Evolutionary conservation across 139 green algal genomes (phyloP).

Genomic region (Chlorella sp.): DNA sequence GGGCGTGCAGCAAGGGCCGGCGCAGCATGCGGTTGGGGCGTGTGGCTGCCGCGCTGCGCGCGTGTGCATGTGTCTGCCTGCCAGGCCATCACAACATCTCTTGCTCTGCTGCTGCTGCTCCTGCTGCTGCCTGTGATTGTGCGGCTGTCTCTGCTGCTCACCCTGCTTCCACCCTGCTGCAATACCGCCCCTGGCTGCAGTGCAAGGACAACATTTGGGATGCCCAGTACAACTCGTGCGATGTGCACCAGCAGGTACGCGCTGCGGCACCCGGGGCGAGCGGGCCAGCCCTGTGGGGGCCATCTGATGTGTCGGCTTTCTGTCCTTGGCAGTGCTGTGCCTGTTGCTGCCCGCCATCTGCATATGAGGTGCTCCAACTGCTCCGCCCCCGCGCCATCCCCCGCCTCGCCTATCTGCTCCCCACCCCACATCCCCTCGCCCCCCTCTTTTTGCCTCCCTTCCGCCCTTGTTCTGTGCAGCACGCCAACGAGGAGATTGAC

Average conservation of each 20-base stretch:
- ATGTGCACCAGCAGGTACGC: constrained; percentile 63
- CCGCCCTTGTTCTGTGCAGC: not conserved
- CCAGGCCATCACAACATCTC: not conserved
- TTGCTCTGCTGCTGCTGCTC: not conserved
- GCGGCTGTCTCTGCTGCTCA: not conserved
- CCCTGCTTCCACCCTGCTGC: not conserved
- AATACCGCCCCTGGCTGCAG: constrained; percentile 46
- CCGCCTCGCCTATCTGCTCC: not conserved
- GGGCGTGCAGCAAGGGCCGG: not conserved
- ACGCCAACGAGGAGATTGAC: constrained; percentile 32
- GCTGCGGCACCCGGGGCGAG: not conserved
- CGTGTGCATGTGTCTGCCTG: not conserved
- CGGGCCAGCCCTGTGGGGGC: not conserved
- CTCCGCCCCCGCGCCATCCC: not conserved
- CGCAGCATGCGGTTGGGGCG: too few species aligned
- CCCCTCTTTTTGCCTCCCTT: not conserved
- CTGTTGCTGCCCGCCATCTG: not conserved
- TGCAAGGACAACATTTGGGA: constrained; percentile 85
- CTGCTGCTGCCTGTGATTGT: not conserved
- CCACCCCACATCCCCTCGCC: not conserved
- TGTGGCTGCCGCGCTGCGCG: too few species aligned
- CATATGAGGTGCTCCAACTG: not conserved
- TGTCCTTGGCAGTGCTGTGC: not conserved
- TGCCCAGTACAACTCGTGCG: constrained; percentile 59
- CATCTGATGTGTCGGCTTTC: not conserved